Percentiles rank a stretch among this genome's conserved stretches.
phyloP scores from a whole-genome alignment of 2,329 filamentous ascomycete genomes.

The Cytospora chrysosperma region DNA sequence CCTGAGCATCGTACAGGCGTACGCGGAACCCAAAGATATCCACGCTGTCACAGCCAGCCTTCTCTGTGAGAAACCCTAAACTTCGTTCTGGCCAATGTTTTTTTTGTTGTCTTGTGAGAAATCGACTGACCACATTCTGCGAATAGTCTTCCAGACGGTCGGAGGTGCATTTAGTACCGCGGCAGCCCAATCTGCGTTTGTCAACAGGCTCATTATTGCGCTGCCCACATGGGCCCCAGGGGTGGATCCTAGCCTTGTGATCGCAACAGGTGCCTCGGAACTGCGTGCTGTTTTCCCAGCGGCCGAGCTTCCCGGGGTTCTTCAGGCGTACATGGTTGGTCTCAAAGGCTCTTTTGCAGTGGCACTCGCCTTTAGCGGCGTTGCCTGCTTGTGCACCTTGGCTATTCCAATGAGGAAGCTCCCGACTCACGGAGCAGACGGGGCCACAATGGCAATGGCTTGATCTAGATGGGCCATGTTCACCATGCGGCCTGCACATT shows the following conservation, averaged over 20 bases:
- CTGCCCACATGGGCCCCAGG: not conserved
- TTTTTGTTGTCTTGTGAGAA: no score
- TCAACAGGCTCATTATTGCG: not conserved
- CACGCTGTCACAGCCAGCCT: slow-evolving; percentile 3
- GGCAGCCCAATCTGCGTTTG: slow-evolving; percentile 3
- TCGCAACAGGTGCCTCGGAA: slow-evolving; percentile 14
- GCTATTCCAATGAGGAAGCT: no score
- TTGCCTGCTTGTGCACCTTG: no score
- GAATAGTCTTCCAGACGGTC: not conserved
- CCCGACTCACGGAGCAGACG: no score
- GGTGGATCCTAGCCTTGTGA: slow-evolving; percentile 4
- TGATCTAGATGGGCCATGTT: no score
- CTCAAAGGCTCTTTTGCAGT: not conserved
- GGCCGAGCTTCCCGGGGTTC: not conserved
- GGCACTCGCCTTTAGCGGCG: no score
- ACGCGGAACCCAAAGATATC: not conserved
- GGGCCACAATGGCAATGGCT: no score
- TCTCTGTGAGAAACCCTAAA: not conserved
- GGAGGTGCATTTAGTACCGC: not conserved
- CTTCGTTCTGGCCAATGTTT: no score
- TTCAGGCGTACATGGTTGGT: slow-evolving; percentile 4
- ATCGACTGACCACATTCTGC: not conserved
- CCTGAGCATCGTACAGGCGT: not conserved
- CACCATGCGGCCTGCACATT: no score
- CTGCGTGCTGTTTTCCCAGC: not conserved